phyloP scores from a whole-genome alignment of 805 yeast species.

The Candida corydali region DNA sequence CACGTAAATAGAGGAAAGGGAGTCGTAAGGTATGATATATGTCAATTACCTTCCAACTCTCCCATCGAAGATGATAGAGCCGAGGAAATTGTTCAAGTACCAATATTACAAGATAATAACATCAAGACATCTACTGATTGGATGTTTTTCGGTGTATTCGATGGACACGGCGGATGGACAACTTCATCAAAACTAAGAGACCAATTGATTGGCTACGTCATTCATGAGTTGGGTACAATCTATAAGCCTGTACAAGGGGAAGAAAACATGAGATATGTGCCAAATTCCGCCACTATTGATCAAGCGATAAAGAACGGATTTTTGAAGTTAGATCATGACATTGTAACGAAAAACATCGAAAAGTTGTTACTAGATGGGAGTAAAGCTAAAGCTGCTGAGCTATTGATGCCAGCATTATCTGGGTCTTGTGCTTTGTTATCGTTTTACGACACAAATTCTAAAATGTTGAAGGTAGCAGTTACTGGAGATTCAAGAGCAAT shows the following conservation, averaged over 20 bases:
- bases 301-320: slow-evolving; percentile 80
- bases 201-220: slow-evolving; percentile 70
- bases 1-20: slow-evolving; percentile 82
- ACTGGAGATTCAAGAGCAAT: slow-evolving; percentile 96
- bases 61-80: slow-evolving; percentile 94
- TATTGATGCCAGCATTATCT: slow-evolving; percentile 86
- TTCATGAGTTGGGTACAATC: slow-evolving; percentile 65
- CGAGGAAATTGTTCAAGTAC: slow-evolving; percentile 74
- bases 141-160: slow-evolving; percentile 94
- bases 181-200: slow-evolving; percentile 85
- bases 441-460: slow-evolving; percentile 74
- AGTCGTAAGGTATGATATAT: slow-evolving; percentile 79
- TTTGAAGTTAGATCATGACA: slow-evolving; percentile 76
- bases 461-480: slow-evolving; percentile 80
- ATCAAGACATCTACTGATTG: slow-evolving; percentile 59
- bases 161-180: slow-evolving; percentile 97
- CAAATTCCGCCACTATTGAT: slow-evolving; percentile 67
- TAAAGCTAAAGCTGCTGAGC: slow-evolving; percentile 64
- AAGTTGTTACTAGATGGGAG: slow-evolving; percentile 64
- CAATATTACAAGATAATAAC: slow-evolving; percentile 59
- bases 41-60: slow-evolving; percentile 85
- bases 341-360: slow-evolving; percentile 71
- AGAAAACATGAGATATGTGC: slow-evolving; percentile 52
- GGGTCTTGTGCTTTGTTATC: slow-evolving; percentile 93
- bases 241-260: slow-evolving; percentile 51